phyloP scores from a whole-genome alignment of 345 rosid species.

The Streptanthus diversifolius region DNA sequence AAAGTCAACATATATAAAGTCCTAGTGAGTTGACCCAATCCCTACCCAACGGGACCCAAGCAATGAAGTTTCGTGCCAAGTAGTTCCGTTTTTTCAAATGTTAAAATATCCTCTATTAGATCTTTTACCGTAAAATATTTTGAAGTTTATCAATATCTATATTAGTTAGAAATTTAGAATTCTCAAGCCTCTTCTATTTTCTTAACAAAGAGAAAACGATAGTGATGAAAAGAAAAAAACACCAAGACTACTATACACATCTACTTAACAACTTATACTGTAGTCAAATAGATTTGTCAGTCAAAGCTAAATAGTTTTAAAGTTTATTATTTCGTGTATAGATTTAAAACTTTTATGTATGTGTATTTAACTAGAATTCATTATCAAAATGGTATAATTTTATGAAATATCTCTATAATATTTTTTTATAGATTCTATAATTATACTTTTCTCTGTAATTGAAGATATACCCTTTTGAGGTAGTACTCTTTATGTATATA shows the following conservation, averaged over 20 bases:
- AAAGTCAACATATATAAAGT: conserved; percentile 30
- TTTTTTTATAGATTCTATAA: not conserved
- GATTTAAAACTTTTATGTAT: not conserved
- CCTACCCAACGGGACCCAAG: conserved; percentile 1
- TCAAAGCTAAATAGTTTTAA: not conserved
- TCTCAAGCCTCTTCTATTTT: not conserved
- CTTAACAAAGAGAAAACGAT: not conserved
- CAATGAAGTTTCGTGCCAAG: conserved; percentile 16
- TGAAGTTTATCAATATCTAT: not conserved
- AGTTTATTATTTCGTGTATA: not conserved
- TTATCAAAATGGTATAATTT: not conserved
- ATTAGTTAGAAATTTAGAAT: not conserved
- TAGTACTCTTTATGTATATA: not conserved
- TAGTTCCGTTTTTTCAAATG: conserved; percentile 19
- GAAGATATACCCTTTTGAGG: no score
- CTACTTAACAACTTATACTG: not conserved
- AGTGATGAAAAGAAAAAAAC: not conserved
- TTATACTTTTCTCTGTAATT: no score
- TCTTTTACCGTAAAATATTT: not conserved
- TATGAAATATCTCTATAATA: not conserved
- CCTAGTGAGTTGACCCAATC: conserved; percentile 16
- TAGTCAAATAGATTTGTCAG: not conserved
- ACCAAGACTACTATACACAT: not conserved
- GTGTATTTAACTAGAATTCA: not conserved
- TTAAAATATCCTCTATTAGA: not conserved